Evolutionary conservation across 176 grass and related monocot species (phyloP).

Genomic region (Musa acuminata): DNA sequence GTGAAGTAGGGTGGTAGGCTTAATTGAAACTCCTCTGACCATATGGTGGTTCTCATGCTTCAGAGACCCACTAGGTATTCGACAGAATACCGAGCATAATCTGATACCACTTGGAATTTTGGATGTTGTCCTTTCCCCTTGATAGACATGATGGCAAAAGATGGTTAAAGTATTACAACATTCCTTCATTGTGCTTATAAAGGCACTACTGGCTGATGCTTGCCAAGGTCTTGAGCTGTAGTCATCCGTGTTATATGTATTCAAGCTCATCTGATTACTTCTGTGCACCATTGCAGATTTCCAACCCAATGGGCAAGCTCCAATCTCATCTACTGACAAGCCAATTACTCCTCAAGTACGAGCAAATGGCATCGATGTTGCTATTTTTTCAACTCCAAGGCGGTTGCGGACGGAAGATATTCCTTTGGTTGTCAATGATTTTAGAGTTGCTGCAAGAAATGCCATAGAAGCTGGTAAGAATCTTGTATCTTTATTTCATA

Average conservation of each 20-base stretch:
- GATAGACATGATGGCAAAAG: too few relatives aligned
- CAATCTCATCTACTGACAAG: constrained; percentile 26
- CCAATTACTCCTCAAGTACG: constrained; percentile 11
- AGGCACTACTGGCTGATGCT: neutral
- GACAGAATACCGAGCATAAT: neutral
- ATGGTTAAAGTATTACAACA: too few relatives aligned
- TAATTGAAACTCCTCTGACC: neutral
- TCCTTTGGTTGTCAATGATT: constrained; percentile 32
- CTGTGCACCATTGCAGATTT: constrained; percentile 14
- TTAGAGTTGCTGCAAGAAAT: constrained; percentile 34
- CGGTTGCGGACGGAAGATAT: constrained; percentile 18
- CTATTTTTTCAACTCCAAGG: constrained; percentile 8
- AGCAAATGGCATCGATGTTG: neutral
- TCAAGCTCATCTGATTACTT: neutral
- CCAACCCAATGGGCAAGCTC: constrained; percentile 31
- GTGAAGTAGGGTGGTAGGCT: neutral
- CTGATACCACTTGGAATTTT: neutral
- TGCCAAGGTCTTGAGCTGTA: neutral
- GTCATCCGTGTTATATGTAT: neutral
- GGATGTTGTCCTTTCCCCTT: neutral
- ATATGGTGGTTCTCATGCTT: neutral
- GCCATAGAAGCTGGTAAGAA: constrained; percentile 34
- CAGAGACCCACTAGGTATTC: neutral
- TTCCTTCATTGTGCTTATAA: neutral
- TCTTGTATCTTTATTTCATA: neutral